Evolutionary conservation across 2,329 filamentous ascomycete genomes (phyloP), one percentile per base, ranked within the genome.

Genomic region (Escovopsis sp.): DNA sequence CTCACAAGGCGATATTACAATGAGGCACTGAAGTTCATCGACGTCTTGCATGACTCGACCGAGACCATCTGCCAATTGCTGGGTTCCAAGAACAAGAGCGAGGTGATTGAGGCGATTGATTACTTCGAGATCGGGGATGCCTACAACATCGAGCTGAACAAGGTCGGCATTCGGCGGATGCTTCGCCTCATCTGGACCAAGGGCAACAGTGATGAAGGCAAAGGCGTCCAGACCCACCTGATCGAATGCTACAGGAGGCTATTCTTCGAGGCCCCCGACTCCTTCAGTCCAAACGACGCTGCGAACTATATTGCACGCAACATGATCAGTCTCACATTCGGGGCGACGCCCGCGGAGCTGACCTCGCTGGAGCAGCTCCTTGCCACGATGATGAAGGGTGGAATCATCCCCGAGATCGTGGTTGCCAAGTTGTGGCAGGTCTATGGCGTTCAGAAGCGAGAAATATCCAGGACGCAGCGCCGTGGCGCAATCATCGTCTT

Each of bases 281-380:
- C 80, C 4, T 95, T 94, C 64, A 85, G 74, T 45, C 68, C 79
- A 28, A 95, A 95, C 51, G 88, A 95, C 56, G 80, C 88, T 3
- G 88, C 91, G 39, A 95, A 93, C 59, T 98, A 93, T 58, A 82
- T 98, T 55, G 89, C 89, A 26, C 79, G 88, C 48, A 98, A 96
- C 63, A 98, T 98, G 89, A 96, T 96, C 62, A 95, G 88, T 69
- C 66, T 98, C 55, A 98, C 91, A 0, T 96, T 94, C 60, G 89
- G 88, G 26, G 88, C 89, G 1, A 94, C 89, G 0, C 86, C 89
- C 1, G 91, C 93, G 1, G 91, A 98, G 59, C 68, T 98, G 43
- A 98, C 91, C 0, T 96, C 87, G 38, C 70, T 98, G 8, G 91
- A 98, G 62, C 91, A 98, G 61, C 70, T 98, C 4, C 70, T 98